Percentiles rank a stretch among this genome's conserved stretches.
These are phyloP conservation scores for Cladosporium cucumerinum DNA, from an alignment of 2,329 filamentous ascomycete genomes.

Conservation along the genomic window DNA sequence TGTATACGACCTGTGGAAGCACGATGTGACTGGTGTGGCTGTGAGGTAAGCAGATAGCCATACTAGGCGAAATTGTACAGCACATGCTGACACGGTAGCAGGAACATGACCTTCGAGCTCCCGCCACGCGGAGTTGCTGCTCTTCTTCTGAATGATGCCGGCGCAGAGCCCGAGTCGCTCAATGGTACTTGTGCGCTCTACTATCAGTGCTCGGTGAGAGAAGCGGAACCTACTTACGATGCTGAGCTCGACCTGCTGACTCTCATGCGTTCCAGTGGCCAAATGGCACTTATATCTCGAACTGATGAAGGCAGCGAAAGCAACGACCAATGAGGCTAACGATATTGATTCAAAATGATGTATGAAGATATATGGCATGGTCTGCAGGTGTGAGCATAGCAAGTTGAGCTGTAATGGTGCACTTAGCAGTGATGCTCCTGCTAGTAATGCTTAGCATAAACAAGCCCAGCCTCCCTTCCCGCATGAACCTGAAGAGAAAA, in stretches of 20 bases:
- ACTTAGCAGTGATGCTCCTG: not conserved
- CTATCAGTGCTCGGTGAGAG: conserved; percentile 15
- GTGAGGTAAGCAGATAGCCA: conserved; percentile 11
- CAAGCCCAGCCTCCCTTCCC: not conserved
- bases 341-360: not conserved
- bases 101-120: conserved; percentile 24
- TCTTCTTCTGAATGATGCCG: conserved; percentile 25
- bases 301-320: not conserved
- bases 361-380: not conserved
- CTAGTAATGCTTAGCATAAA: not conserved
- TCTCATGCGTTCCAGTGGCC: not conserved
- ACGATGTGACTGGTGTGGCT: conserved; percentile 23
- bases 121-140: conserved; percentile 26
- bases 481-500: not conserved
- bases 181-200: conserved; percentile 18
- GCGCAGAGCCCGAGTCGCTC: conserved; percentile 17
- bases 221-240: not conserved
- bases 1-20: conserved; percentile 29
- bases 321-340: not conserved
- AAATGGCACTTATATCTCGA: conserved; percentile 7
- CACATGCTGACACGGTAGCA: not conserved
- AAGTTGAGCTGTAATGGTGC: not conserved
- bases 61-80: not conserved
- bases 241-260: not conserved
- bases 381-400: not conserved